phyloP scores from a whole-genome alignment of 257 asterid species.

The Phtheirospermum japonicum region DNA sequence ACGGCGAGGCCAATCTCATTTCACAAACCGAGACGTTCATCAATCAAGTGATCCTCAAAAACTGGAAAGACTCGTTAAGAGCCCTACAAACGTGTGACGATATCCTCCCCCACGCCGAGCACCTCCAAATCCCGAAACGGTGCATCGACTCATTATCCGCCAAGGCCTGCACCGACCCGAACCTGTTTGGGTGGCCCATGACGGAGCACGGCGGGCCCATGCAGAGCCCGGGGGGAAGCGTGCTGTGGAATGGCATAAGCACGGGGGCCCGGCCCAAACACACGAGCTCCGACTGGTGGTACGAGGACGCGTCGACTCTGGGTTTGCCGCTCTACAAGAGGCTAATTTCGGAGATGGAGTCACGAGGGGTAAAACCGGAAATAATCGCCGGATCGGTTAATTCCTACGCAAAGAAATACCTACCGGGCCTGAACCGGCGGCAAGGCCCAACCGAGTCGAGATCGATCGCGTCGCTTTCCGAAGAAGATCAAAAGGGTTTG shows the following conservation, averaged over 20 bases:
- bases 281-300: constrained; percentile 91
- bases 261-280: constrained; percentile 84
- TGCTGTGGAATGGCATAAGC: constrained; percentile 97
- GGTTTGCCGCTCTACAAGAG: constrained; percentile 69
- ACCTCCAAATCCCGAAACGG: constrained; percentile 60
- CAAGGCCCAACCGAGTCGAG: constrained; percentile 8
- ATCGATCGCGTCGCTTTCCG: constrained; percentile 45
- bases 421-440: constrained; percentile 83
- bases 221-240: constrained; percentile 98
- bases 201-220: constrained; percentile 90
- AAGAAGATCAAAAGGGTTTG: constrained; percentile 79
- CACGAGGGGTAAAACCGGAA: constrained; percentile 65
- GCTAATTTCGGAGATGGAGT: constrained; percentile 71
- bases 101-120: constrained; percentile 57
- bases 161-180: constrained; percentile 77
- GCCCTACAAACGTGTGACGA: constrained; percentile 86
- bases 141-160: constrained; percentile 81
- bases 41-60: constrained; percentile 65
- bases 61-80: constrained; percentile 84
- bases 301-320: constrained; percentile 80
- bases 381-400: constrained; percentile 70
- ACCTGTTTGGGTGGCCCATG: constrained; percentile 90
- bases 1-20: constrained; percentile 82
- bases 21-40: constrained; percentile 76
- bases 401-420: constrained; percentile 66